Conservation (phyloP, 495 filamentous ascomycete genomes). For the Hyaloscypha finlandica region DNA sequence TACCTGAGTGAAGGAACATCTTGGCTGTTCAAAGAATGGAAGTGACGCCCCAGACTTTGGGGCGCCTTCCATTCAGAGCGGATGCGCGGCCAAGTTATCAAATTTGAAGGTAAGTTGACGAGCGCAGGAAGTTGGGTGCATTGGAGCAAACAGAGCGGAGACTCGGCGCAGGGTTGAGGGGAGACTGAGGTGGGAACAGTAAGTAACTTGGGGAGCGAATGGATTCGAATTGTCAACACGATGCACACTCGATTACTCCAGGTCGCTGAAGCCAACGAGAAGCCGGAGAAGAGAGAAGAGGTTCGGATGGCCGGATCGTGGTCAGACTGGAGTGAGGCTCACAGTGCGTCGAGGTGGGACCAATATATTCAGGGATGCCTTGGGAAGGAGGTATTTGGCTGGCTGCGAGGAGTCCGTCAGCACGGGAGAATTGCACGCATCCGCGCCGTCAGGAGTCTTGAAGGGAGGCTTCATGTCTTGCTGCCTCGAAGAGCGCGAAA, state of each 20-base stretch:
- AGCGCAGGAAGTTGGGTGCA: background rate
- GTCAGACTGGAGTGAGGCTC: conserved; percentile 18
- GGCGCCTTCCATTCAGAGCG: conserved; percentile 23
- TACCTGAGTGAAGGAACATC: conserved; percentile 30
- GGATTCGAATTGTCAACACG: background rate
- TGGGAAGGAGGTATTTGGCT: background rate
- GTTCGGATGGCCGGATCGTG: conserved; percentile 6
- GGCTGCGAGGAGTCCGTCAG: conserved; percentile 8
- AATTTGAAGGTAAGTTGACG: background rate
- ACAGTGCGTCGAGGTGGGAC: conserved; percentile 7
- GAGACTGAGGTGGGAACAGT: conserved; percentile 19
- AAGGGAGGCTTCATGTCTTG: background rate
- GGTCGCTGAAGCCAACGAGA: background rate
- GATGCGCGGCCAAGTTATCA: background rate
- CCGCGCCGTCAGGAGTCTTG: background rate
- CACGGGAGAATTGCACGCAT: conserved; percentile 8
- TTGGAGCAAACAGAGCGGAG: conserved; percentile 10
- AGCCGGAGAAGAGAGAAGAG: background rate
- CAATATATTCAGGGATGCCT: background rate
- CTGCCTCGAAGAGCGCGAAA: background rate
- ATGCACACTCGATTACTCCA: conserved; percentile 1
- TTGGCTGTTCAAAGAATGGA: conserved; percentile 13
- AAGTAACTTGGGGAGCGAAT: background rate
- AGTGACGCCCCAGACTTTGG: conserved; percentile 19
- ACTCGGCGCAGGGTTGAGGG: conserved; percentile 18